phyloP scores from a whole-genome alignment of 1,284 basidiomycete species.

The Tilletia walkeri region DNA sequence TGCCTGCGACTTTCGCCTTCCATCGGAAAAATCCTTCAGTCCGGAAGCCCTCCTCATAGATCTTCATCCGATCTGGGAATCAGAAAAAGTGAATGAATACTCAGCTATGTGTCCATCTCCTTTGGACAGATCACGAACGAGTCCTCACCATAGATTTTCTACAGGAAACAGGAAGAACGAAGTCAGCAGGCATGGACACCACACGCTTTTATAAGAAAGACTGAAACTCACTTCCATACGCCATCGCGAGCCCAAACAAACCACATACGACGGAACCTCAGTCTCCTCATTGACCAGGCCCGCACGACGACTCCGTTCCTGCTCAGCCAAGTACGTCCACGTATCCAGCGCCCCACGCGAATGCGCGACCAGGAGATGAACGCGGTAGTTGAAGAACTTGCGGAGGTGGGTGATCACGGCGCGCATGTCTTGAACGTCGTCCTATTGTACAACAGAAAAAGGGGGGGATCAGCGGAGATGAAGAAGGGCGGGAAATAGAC shows the following conservation, averaged over 20 bases:
- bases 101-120: no score
- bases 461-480: not conserved
- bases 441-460: conserved; percentile 26
- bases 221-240: conserved; percentile 28
- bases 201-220: not conserved
- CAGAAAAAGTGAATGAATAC: not conserved
- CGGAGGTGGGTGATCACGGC: conserved; percentile 67
- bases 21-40: conserved; percentile 38
- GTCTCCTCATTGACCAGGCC: not conserved
- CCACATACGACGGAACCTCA: conserved; percentile 62
- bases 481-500: not conserved
- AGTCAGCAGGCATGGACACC: not conserved
- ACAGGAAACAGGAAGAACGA: not conserved
- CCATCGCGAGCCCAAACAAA: conserved; percentile 32
- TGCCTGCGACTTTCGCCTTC: conserved; percentile 39
- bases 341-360: conserved; percentile 62
- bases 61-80: conserved; percentile 28
- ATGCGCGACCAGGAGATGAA: conserved; percentile 70
- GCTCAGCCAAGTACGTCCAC: conserved; percentile 18
- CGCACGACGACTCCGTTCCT: not conserved
- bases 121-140: no score
- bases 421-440: conserved; percentile 67
- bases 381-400: conserved; percentile 64
- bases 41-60: conserved; percentile 32
- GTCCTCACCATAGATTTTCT: conserved; percentile 3